Conservation (phyloP, 768 basidiomycete genomes). For the Mrakia gelida region DNA sequence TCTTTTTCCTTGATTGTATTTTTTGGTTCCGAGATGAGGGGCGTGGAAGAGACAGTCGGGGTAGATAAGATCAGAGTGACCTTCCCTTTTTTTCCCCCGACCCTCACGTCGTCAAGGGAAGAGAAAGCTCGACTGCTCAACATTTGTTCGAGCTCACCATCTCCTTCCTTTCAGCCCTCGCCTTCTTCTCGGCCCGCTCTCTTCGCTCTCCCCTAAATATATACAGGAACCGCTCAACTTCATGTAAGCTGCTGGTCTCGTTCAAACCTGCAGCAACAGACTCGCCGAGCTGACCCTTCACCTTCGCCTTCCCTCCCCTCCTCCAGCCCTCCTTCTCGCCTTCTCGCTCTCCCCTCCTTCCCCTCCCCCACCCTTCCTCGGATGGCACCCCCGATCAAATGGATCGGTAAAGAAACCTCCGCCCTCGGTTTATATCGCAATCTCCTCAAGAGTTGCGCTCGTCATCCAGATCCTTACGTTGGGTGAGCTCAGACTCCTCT, state of each 20-base stretch:
- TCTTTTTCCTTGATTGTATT: neutral
- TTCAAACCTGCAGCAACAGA: no score
- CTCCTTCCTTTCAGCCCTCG: neutral
- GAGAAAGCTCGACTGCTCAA: no score
- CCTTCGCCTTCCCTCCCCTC: neutral
- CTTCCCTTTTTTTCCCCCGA: neutral
- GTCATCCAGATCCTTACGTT: constrained; percentile 3
- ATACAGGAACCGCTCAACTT: no score
- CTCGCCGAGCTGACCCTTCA: no score
- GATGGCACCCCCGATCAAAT: constrained; percentile 1
- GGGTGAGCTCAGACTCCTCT: neutral
- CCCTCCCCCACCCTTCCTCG: neutral
- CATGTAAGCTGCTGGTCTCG: no score
- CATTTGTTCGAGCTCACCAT: neutral
- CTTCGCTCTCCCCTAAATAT: no score
- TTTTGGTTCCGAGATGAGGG: neutral
- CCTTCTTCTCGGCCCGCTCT: no score
- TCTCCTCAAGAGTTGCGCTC: constrained; percentile 3
- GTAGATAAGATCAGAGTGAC: no score
- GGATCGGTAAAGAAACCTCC: neutral
- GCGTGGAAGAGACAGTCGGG: no score
- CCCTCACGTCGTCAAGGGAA: no score
- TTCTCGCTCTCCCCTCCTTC: neutral
- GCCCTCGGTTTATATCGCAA: neutral
- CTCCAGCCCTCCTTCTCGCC: neutral